Evolutionary conservation across 306 rosid genomes (phyloP).

Genomic region (Cyamopsis tetragonoloba): DNA sequence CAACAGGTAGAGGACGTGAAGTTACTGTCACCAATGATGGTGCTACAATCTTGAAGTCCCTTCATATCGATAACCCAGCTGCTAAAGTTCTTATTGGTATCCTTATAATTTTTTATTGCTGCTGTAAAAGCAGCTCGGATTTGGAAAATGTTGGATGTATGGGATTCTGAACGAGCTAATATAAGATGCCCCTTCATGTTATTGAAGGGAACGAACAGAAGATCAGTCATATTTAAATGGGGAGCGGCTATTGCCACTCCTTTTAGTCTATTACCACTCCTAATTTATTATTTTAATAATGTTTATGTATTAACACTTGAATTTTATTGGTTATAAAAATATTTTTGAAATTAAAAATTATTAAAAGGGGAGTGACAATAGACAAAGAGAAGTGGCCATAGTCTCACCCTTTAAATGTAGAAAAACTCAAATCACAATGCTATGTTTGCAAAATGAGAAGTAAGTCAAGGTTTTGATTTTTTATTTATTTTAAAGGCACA

Average conservation of each 20-base stretch:
- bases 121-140: not conserved
- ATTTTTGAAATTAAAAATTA: no score
- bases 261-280: no score
- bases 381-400: no score
- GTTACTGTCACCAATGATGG: slow-evolving; percentile 96
- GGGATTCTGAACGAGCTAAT: not conserved
- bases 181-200: not conserved
- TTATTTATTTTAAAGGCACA: not conserved
- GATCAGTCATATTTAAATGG: not conserved
- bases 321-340: no score
- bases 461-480: not conserved
- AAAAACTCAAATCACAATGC: not conserved
- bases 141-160: not conserved
- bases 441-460: not conserved
- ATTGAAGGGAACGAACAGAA: not conserved
- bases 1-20: slow-evolving; percentile 84
- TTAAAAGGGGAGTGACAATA: no score
- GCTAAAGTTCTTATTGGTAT: slow-evolving; percentile 99
- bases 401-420: no score
- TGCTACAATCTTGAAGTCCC: slow-evolving; percentile 95
- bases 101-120: slow-evolving; percentile 37
- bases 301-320: no score
- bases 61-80: slow-evolving; percentile 95
- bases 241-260: no score
- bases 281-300: no score